These are phyloP conservation scores for Globisporangium nunn DNA, from an alignment of 352 stramenopile species.

Conservation along the genomic window DNA sequence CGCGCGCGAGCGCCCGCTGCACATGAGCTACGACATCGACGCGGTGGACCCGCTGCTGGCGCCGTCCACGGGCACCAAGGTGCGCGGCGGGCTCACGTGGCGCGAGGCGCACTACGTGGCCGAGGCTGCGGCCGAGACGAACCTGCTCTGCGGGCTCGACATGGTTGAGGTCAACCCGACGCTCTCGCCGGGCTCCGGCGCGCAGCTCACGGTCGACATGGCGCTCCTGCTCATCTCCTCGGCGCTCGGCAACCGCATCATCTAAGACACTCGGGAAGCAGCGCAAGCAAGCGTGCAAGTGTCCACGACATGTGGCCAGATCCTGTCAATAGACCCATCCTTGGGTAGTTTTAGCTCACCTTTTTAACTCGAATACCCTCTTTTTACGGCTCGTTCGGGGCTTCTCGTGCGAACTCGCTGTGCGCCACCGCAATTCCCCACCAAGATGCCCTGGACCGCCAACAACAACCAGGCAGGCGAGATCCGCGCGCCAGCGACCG, in stretches of 20 bases:
- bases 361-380: background rate
- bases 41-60: conserved; percentile 93
- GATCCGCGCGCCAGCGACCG: conserved; percentile 66
- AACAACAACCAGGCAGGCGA: conserved; percentile 83
- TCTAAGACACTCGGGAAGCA: conserved; percentile 31
- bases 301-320: too few species aligned
- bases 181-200: conserved; percentile 82
- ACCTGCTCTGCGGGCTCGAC: conserved; percentile 84
- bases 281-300: too few species aligned
- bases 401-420: background rate
- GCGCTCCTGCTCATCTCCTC: conserved; percentile 90
- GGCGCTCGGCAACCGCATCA: conserved; percentile 89
- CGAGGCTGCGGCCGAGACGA: conserved; percentile 90
- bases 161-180: conserved; percentile 96
- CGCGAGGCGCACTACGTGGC: conserved; percentile 95
- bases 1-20: conserved; percentile 87
- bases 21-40: conserved; percentile 98
- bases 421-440: background rate
- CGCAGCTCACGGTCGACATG: conserved; percentile 91
- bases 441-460: conserved; percentile 73
- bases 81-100: conserved; percentile 94
- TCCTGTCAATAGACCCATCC: too few species aligned
- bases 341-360: too few species aligned
- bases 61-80: conserved; percentile 93
- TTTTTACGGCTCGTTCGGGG: background rate